Evolutionary conservation across 192 early-diverging fungal species (phyloP).

Genomic region (Backusella macrospora): DNA sequence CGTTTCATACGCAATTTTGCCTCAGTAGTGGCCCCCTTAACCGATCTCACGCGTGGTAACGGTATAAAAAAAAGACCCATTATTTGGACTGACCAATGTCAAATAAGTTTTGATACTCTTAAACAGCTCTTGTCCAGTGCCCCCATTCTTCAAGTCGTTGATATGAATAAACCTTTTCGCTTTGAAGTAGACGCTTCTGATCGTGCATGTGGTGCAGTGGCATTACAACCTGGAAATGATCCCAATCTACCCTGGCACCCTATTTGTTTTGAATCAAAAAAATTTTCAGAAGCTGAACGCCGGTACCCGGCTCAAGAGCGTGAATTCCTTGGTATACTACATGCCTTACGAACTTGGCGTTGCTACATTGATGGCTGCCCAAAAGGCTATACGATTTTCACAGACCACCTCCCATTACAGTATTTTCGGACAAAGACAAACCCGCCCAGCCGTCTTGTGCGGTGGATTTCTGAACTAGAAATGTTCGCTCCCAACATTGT

Average conservation of each 20-base stretch:
- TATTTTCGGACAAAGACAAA: slow-evolving; percentile 1
- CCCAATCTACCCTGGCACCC: slow-evolving; percentile 17
- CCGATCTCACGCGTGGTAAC: not conserved
- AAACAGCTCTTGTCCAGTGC: slow-evolving; percentile 7
- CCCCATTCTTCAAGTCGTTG: not conserved
- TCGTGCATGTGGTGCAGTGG: not conserved
- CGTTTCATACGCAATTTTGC: slow-evolving; percentile 29
- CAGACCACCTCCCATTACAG: slow-evolving; percentile 18
- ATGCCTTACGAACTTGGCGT: slow-evolving; percentile 20
- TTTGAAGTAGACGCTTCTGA: slow-evolving; percentile 6
- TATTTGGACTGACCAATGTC: slow-evolving; percentile 13
- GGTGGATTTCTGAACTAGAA: slow-evolving; percentile 14
- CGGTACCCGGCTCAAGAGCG: slow-evolving; percentile 38
- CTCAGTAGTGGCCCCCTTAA: slow-evolving; percentile 24
- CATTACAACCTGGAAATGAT: not conserved
- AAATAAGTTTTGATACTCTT: not conserved
- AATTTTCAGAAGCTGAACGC: slow-evolving; percentile 28
- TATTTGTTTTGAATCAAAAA: slow-evolving; percentile 39
- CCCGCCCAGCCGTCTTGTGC: not conserved
- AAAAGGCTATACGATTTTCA: not conserved
- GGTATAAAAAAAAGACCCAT: slow-evolving; percentile 15
- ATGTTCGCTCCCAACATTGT: not conserved
- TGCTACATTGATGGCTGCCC: slow-evolving; percentile 6
- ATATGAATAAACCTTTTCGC: not conserved
- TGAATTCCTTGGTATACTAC: slow-evolving; percentile 13